These are phyloP conservation scores for Ostreobium quekettii DNA, from an alignment of 139 green algal species.

Conservation along the genomic window DNA sequence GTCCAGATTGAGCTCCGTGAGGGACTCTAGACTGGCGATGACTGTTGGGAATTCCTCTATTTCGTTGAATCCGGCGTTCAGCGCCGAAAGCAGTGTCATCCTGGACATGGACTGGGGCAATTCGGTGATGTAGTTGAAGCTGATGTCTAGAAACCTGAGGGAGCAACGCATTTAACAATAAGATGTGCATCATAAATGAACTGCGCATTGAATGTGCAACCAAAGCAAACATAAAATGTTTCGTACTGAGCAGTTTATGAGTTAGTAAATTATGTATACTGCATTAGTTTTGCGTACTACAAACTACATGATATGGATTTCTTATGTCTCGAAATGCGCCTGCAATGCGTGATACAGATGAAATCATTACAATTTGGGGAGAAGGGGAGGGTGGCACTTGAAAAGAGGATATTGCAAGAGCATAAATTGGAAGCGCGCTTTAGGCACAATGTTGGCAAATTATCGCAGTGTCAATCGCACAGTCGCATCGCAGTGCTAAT, in stretches of 20 bases:
- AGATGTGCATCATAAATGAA: neutral
- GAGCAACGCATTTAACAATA: neutral
- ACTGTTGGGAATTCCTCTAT: neutral
- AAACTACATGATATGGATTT: neutral
- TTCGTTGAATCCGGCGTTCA: constrained; percentile 13
- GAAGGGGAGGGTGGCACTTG: too few relatives aligned
- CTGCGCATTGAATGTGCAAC: neutral
- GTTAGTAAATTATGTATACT: neutral
- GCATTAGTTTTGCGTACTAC: neutral
- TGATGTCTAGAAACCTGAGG: constrained; percentile 1
- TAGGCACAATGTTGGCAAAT: too few relatives aligned
- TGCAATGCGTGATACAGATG: neutral
- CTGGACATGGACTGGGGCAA: neutral
- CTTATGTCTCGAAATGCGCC: neutral
- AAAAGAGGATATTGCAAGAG: too few relatives aligned
- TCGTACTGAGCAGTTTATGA: neutral
- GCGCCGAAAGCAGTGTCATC: neutral
- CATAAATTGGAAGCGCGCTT: too few relatives aligned
- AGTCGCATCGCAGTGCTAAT: too few relatives aligned
- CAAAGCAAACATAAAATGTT: too few relatives aligned
- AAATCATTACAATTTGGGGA: too few relatives aligned
- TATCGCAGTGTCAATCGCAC: too few relatives aligned
- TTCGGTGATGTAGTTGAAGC: constrained; percentile 1
- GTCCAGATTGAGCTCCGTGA: constrained; percentile 10
- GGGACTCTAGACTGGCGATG: neutral